Percentiles rank a stretch among this genome's conserved stretches.
These are phyloP conservation scores for Penicillium sp. DNA, from an alignment of 2,329 filamentous ascomycete genomes.

Conservation along the genomic window DNA sequence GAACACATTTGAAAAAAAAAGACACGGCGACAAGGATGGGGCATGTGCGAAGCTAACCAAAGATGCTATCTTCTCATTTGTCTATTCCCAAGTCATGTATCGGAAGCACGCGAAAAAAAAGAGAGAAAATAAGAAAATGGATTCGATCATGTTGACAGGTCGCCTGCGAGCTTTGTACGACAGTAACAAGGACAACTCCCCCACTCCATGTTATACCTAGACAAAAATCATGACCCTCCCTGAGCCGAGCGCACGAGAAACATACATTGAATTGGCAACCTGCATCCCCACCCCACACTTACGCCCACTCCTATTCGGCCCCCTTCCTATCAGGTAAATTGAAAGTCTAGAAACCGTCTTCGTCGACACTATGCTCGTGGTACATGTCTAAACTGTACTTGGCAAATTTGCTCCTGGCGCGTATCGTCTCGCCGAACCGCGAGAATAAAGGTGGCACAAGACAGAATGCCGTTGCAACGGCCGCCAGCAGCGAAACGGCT, in stretches of 20 bases:
- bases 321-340: not conserved
- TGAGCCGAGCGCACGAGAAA: not conserved
- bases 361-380: constrained; percentile 32
- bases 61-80: constrained; percentile 1
- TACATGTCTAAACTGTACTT: constrained; percentile 36
- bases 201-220: constrained; percentile 3
- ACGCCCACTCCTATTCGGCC: not conserved
- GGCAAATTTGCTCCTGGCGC: constrained; percentile 42
- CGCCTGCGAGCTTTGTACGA: constrained; percentile 11
- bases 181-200: not conserved
- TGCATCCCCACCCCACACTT: not conserved
- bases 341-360: constrained; percentile 27
- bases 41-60: not conserved
- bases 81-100: constrained; percentile 9
- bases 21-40: not conserved
- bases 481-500: constrained; percentile 44
- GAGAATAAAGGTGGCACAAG: constrained; percentile 39
- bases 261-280: not conserved
- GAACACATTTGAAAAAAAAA: not conserved
- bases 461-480: constrained; percentile 46
- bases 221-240: not conserved
- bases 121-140: not conserved
- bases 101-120: constrained; percentile 1
- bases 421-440: constrained; percentile 38
- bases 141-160: constrained; percentile 13